Evolutionary conservation across 2,329 filamentous ascomycete species (phyloP).

Genomic region (Colletotrichum australisinense): DNA sequence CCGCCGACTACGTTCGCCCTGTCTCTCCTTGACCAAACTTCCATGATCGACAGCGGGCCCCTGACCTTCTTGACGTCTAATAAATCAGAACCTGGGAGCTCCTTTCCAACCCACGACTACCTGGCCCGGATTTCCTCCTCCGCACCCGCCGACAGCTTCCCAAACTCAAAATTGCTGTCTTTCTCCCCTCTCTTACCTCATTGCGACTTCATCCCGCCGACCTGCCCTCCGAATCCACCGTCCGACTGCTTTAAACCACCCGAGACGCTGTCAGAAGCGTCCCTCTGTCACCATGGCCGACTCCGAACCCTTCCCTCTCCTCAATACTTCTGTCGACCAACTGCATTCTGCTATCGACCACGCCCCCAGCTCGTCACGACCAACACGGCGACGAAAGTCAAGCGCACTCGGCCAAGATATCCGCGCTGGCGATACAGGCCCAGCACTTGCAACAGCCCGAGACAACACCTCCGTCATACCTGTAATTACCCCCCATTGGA

Average conservation of each 20-base stretch:
- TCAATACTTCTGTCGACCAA: conserved; percentile 63
- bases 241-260: conserved; percentile 24
- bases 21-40: conserved; percentile 23
- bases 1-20: conserved; percentile 28
- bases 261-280: conserved; percentile 11
- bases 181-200: neutral
- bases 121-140: conserved; percentile 2
- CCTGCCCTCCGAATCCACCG: neutral
- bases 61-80: conserved; percentile 30
- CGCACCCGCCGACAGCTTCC: conserved; percentile 13
- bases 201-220: conserved; percentile 9
- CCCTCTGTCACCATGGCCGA: conserved; percentile 23
- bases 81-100: conserved; percentile 6
- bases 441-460: conserved; percentile 60
- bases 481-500: neutral
- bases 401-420: conserved; percentile 65
- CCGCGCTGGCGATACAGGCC: conserved; percentile 66
- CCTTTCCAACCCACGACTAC: conserved; percentile 15
- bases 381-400: conserved; percentile 66
- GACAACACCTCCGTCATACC: conserved; percentile 18
- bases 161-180: conserved; percentile 19
- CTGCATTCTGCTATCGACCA: conserved; percentile 52
- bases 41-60: conserved; percentile 32
- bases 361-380: conserved; percentile 40
- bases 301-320: conserved; percentile 66